A percentile compares a stretch with the other conserved stretches of the same genome.
These are phyloP conservation scores for Trichoderma simmonsii DNA, from an alignment of 2,329 filamentous ascomycete species.

Conservation along the genomic window DNA sequence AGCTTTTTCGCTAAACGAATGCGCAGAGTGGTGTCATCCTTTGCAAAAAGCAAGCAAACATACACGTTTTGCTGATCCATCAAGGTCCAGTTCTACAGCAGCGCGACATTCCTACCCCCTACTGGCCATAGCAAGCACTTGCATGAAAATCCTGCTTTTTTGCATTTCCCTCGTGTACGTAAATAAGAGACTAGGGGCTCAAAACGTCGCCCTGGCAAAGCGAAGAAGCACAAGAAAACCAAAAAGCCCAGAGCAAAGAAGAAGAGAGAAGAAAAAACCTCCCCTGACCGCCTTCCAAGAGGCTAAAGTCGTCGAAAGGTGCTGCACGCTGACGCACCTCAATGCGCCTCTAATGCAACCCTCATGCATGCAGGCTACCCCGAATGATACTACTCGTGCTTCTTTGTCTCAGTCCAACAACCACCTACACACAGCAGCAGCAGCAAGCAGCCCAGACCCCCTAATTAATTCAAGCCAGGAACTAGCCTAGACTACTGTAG, in stretches of 20 bases:
- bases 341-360: slow-evolving; percentile 14
- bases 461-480: slow-evolving; percentile 2
- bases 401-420: neutral
- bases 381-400: neutral
- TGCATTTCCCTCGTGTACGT: neutral
- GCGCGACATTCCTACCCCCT: neutral
- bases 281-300: slow-evolving; percentile 7
- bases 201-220: neutral
- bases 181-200: neutral
- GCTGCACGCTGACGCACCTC: slow-evolving; percentile 15
- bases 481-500: neutral
- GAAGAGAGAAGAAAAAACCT: neutral
- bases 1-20: neutral
- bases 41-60: neutral
- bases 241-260: neutral
- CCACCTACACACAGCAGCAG: neutral
- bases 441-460: neutral
- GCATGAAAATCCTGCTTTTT: neutral
- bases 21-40: neutral
- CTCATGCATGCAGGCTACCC: neutral
- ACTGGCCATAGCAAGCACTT: neutral
- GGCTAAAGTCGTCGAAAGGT: neutral
- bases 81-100: neutral
- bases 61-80: neutral
- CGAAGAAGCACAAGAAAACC: neutral